phyloP scores from a whole-genome alignment of 2,329 filamentous ascomycete genomes.

The Metarhizium guizhouense region DNA sequence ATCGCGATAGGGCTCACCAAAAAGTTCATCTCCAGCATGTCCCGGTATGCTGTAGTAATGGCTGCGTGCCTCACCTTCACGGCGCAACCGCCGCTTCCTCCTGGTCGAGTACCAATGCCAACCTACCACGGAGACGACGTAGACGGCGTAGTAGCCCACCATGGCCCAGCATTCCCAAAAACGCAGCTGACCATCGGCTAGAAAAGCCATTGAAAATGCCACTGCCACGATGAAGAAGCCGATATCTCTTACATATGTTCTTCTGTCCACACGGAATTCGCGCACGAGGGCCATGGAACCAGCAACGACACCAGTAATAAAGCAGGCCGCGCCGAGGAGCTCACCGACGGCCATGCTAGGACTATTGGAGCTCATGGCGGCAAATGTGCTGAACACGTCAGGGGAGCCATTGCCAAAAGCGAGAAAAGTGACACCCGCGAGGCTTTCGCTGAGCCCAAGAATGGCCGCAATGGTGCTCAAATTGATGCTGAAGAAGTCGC shows the following conservation, averaged over 20 bases:
- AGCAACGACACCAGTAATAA: slow-evolving; percentile 93
- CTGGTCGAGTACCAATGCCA: slow-evolving; percentile 84
- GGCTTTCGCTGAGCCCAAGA: slow-evolving; percentile 87
- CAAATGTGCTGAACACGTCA: slow-evolving; percentile 97
- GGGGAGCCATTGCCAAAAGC: slow-evolving; percentile 97
- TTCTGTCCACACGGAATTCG: slow-evolving; percentile 83
- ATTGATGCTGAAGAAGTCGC: slow-evolving; percentile 97
- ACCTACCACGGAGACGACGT: slow-evolving; percentile 76
- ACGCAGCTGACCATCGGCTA: slow-evolving; percentile 74
- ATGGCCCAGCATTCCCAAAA: slow-evolving; percentile 86
- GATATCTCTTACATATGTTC: slow-evolving; percentile 86
- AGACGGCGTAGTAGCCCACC: slow-evolving; percentile 86
- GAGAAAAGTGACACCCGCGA: slow-evolving; percentile 92
- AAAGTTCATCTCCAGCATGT: slow-evolving; percentile 42
- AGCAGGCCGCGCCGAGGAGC: slow-evolving; percentile 86
- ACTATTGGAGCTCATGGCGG: slow-evolving; percentile 93
- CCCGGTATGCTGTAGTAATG: slow-evolving; percentile 56
- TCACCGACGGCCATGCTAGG: slow-evolving; percentile 96
- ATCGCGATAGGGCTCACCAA: slow-evolving; percentile 53
- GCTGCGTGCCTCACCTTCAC: slow-evolving; percentile 63
- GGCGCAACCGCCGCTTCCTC: slow-evolving; percentile 48
- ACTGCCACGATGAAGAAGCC: slow-evolving; percentile 85
- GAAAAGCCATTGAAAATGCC: slow-evolving; percentile 75
- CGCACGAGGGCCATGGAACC: slow-evolving; percentile 96
- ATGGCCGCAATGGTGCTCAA: slow-evolving; percentile 85